phyloP scores from a whole-genome alignment of 306 rosid genomes.

The Quercus wislizeni region DNA sequence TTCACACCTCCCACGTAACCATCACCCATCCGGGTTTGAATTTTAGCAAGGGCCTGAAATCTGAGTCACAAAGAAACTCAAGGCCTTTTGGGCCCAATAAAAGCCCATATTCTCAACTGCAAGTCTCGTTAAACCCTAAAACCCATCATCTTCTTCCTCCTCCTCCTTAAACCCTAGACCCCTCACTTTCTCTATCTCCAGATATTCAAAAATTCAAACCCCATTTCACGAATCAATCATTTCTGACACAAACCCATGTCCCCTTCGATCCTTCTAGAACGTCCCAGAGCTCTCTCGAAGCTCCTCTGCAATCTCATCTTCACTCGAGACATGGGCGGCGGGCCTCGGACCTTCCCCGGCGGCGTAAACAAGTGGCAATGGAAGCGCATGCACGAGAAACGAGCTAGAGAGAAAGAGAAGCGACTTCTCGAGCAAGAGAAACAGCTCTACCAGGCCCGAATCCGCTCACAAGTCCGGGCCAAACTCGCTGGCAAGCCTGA shows the following conservation, averaged over 20 bases:
- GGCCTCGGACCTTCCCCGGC: conserved; percentile 91
- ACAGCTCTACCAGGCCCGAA: conserved; percentile 77
- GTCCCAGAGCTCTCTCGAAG: conserved; percentile 34
- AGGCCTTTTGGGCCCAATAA: neutral
- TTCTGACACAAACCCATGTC: conserved; percentile 33
- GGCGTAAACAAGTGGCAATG: conserved; percentile 92
- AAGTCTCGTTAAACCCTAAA: neutral
- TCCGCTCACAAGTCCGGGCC: conserved; percentile 82
- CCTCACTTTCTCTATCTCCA: neutral
- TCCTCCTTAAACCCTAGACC: neutral
- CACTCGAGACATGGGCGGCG: conserved; percentile 81
- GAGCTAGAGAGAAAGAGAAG: conserved; percentile 67
- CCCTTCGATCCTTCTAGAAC: conserved; percentile 37
- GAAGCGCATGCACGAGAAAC: conserved; percentile 98
- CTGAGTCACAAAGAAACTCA: neutral
- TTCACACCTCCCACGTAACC: no score
- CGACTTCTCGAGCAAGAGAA: conserved; percentile 77
- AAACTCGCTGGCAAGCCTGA: conserved; percentile 42
- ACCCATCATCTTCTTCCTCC: neutral
- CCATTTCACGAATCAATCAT: neutral
- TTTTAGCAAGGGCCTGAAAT: no score
- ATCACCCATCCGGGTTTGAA: no score
- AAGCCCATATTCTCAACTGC: neutral
- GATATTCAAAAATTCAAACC: neutral
- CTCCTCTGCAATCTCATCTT: conserved; percentile 31